Percentiles rank a stretch among this genome's conserved stretches.
Evolutionary conservation across 2,329 filamentous ascomycete genomes (phyloP).

Genomic region (Cordyceps pruinosa): DNA sequence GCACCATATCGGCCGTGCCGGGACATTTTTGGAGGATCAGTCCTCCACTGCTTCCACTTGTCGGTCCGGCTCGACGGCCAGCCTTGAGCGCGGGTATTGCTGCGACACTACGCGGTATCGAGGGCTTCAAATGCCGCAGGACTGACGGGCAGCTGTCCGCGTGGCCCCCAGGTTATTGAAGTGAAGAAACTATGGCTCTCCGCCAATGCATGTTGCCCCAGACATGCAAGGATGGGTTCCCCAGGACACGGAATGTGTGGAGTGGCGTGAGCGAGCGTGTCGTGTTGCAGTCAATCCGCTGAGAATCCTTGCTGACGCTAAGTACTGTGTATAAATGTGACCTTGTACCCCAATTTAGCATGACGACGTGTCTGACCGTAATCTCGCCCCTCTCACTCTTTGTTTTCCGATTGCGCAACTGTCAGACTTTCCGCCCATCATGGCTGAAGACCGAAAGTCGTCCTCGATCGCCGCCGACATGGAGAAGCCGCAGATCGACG

Average conservation of each 20-base stretch:
- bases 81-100: neutral
- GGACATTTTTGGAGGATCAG: neutral
- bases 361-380: neutral
- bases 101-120: neutral
- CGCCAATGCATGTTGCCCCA: neutral
- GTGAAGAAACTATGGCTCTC: neutral
- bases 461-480: constrained; percentile 1
- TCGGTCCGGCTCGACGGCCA: constrained; percentile 2
- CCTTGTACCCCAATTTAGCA: neutral
- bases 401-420: neutral
- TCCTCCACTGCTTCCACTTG: constrained; percentile 1
- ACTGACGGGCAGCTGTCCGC: neutral
- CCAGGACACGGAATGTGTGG: neutral
- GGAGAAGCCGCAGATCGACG: constrained; percentile 26
- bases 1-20: neutral
- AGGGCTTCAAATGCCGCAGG: neutral
- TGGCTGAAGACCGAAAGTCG: constrained; percentile 3
- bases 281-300: neutral
- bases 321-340: constrained; percentile 5
- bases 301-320: neutral
- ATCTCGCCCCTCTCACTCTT: neutral
- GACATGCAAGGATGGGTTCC: neutral
- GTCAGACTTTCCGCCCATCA: neutral
- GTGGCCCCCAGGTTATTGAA: neutral
- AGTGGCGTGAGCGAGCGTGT: neutral